These are phyloP conservation scores for Aureobasidium lini DNA, from an alignment of 2,329 filamentous ascomycete species.

Conservation along the genomic window DNA sequence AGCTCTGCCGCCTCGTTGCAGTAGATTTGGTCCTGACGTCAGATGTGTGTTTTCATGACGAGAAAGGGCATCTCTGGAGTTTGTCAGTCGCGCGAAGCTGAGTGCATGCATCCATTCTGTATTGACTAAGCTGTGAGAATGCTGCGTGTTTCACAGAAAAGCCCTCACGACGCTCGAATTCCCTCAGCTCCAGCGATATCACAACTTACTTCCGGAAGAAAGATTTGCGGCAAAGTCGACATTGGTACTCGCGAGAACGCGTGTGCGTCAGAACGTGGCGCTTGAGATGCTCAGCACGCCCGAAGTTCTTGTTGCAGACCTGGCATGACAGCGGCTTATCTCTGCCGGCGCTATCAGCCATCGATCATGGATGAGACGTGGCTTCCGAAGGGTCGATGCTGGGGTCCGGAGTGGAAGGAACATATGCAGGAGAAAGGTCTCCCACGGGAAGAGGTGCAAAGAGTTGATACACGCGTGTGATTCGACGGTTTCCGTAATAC, in stretches of 20 bases:
- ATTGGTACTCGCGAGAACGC: constrained; percentile 18
- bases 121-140: too few species aligned
- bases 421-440: neutral
- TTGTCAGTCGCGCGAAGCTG: neutral
- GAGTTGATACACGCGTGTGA: too few species aligned
- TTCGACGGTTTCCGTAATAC: neutral
- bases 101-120: too few species aligned
- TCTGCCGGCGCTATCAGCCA: neutral
- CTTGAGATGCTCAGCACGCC: constrained; percentile 21
- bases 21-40: constrained; percentile 15
- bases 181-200: too few species aligned
- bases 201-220: constrained; percentile 19
- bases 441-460: neutral
- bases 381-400: neutral
- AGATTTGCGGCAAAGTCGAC: constrained; percentile 19
- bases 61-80: constrained; percentile 20
- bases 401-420: neutral
- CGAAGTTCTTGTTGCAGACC: constrained; percentile 15
- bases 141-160: too few species aligned
- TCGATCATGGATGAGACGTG: neutral
- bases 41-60: constrained; percentile 22
- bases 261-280: constrained; percentile 22
- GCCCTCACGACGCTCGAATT: too few species aligned
- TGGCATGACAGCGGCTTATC: neutral
- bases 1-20: constrained; percentile 19